phyloP scores from a whole-genome alignment of 2,329 filamentous ascomycete species.

The Xylaria sp. region DNA sequence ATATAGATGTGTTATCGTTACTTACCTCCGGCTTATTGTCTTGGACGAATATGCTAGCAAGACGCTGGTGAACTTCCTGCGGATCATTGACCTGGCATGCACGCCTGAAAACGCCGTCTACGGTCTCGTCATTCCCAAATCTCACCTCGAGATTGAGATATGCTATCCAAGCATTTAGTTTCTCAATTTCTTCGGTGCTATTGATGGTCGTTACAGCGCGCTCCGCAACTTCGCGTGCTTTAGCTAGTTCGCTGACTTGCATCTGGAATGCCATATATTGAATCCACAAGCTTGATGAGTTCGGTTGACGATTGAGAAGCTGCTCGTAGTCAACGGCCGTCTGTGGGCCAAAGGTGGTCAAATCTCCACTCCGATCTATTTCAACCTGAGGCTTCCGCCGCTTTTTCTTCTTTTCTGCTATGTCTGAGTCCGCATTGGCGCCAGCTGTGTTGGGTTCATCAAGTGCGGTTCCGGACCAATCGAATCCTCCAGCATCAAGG shows the following conservation, averaged over 20 bases:
- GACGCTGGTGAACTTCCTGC: slow-evolving; percentile 86
- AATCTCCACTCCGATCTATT: slow-evolving; percentile 89
- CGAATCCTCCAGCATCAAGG: slow-evolving; percentile 80
- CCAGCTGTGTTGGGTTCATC: slow-evolving; percentile 64
- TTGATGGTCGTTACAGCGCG: slow-evolving; percentile 91
- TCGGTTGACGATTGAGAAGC: slow-evolving; percentile 88
- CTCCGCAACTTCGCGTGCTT: slow-evolving; percentile 89
- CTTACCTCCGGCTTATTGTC: slow-evolving; percentile 85
- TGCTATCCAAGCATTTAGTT: slow-evolving; percentile 94
- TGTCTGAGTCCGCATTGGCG: slow-evolving; percentile 58
- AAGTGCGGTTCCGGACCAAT: slow-evolving; percentile 83
- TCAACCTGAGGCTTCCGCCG: slow-evolving; percentile 80
- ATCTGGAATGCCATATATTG: slow-evolving; percentile 99
- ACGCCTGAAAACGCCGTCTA: slow-evolving; percentile 89
- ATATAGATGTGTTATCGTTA: slow-evolving; percentile 22
- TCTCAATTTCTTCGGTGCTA: slow-evolving; percentile 89
- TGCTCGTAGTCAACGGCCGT: slow-evolving; percentile 93
- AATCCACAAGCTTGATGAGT: slow-evolving; percentile 94
- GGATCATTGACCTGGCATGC: slow-evolving; percentile 95
- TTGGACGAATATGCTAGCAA: slow-evolving; percentile 95
- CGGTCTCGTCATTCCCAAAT: slow-evolving; percentile 83
- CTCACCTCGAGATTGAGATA: slow-evolving; percentile 93
- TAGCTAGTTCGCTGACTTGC: slow-evolving; percentile 87
- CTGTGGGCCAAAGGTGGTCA: slow-evolving; percentile 89
- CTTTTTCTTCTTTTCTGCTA: slow-evolving; percentile 73